Evolutionary conservation across 305 asterid genomes (phyloP).

Genomic region (Solanum chacoense): DNA sequence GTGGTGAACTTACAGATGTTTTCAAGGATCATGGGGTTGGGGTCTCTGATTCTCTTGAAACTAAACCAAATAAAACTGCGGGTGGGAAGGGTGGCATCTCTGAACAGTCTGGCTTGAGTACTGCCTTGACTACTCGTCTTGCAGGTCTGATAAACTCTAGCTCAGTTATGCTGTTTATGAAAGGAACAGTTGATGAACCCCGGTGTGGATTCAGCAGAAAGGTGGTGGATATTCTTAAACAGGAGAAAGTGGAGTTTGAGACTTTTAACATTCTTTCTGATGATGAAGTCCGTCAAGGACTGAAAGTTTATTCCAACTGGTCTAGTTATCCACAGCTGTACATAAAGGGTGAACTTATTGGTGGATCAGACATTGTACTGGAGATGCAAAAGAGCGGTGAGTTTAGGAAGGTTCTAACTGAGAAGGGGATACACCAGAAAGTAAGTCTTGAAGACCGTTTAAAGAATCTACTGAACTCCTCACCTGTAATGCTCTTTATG

Average conservation of each 20-base stretch:
- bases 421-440: conserved; percentile 43
- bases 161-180: conserved; percentile 82
- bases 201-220: conserved; percentile 90
- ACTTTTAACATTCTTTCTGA: conserved; percentile 81
- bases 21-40: conserved; percentile 53
- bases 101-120: conserved; percentile 56
- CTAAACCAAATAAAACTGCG: conserved; percentile 26
- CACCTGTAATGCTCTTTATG: conserved; percentile 76
- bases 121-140: conserved; percentile 45
- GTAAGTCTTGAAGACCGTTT: conserved; percentile 48
- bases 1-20: conserved; percentile 68
- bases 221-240: conserved; percentile 69
- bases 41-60: conserved; percentile 20
- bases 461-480: conserved; percentile 44
- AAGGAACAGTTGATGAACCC: conserved; percentile 82
- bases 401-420: conserved; percentile 54
- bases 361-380: conserved; percentile 90
- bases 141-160: conserved; percentile 38
- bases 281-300: conserved; percentile 91
- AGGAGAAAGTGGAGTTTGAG: conserved; percentile 60
- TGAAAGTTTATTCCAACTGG: conserved; percentile 92
- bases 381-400: conserved; percentile 99
- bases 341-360: conserved; percentile 76
- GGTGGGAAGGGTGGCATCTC: conserved; percentile 43
- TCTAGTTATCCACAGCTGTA: conserved; percentile 94